phyloP scores from a whole-genome alignment of 2,329 filamentous ascomycete species.

The Zasmidium citrigriseum region DNA sequence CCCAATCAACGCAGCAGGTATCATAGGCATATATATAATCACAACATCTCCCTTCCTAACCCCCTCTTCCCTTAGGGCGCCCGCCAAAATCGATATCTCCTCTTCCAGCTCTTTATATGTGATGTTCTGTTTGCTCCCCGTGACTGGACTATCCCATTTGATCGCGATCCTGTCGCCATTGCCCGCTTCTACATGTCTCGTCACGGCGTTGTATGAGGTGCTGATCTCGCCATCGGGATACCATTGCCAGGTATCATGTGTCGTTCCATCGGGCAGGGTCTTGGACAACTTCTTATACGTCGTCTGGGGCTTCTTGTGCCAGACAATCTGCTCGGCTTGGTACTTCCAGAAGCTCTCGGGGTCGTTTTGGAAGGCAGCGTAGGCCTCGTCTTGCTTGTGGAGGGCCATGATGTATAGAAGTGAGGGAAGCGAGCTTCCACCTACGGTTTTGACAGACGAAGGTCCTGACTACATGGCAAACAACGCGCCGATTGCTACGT shows the following conservation, averaged over 20 bases:
- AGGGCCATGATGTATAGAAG: constrained; percentile 4
- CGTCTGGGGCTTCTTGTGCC: constrained; percentile 73
- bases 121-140: constrained; percentile 67
- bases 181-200: constrained; percentile 82
- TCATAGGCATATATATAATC: constrained; percentile 96
- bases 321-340: constrained; percentile 69
- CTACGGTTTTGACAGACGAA: neutral
- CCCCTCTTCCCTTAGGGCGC: constrained; percentile 78
- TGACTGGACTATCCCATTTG: constrained; percentile 86
- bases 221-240: constrained; percentile 87
- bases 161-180: constrained; percentile 74
- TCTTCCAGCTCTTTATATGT: constrained; percentile 75
- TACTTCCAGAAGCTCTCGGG: constrained; percentile 39
- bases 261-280: constrained; percentile 61
- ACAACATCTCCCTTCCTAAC: constrained; percentile 84
- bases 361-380: constrained; percentile 34
- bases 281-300: constrained; percentile 64
- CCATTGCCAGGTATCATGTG: constrained; percentile 82
- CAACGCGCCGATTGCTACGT: too few species aligned
- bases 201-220: constrained; percentile 81
- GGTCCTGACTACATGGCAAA: too few species aligned
- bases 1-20: constrained; percentile 82
- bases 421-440: neutral
- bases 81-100: constrained; percentile 80
- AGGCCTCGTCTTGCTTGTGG: constrained; percentile 39